These are phyloP conservation scores for Hippophae gyantsensis DNA, from an alignment of 306 rosid species.

Conservation along the genomic window DNA sequence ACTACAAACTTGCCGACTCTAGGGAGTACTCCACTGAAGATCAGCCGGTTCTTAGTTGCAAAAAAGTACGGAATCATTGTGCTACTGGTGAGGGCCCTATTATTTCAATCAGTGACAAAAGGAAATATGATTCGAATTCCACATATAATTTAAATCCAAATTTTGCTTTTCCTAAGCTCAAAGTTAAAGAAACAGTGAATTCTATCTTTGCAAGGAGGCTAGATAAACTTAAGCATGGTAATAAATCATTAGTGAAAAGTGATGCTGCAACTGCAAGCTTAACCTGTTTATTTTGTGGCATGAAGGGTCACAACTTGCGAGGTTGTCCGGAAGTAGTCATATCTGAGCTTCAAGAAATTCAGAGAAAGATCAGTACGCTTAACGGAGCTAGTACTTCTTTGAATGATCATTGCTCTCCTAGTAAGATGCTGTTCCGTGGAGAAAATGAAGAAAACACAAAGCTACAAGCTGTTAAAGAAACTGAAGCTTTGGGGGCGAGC, in stretches of 20 bases:
- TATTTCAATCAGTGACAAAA: conserved; percentile 15
- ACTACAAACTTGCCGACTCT: conserved; percentile 21
- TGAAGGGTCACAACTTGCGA: conserved; percentile 49
- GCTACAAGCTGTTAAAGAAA: conserved; percentile 21
- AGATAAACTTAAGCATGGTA: conserved; percentile 51
- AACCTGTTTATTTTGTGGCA: conserved; percentile 65
- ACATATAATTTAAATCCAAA: conserved; percentile 14
- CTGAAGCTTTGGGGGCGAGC: conserved; percentile 3
- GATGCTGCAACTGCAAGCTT: conserved; percentile 19
- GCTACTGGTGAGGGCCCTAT: conserved; percentile 20
- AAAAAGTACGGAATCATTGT: conserved; percentile 20
- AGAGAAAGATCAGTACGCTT: conserved; percentile 29
- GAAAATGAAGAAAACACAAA: conserved; percentile 24
- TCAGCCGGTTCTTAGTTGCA: conserved; percentile 19
- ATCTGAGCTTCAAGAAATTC: conserved; percentile 45
- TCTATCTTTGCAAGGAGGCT: conserved; percentile 60
- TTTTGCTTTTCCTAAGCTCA: conserved; percentile 23
- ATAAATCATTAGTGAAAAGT: conserved; percentile 24
- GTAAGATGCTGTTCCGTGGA: conserved; percentile 16
- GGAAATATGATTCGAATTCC: conserved; percentile 26
- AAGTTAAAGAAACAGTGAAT: conserved; percentile 45
- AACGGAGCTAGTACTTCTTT: conserved; percentile 23
- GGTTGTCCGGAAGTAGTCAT: conserved; percentile 38
- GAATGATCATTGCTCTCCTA: conserved; percentile 17
- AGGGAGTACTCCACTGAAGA: conserved; percentile 24